These are phyloP conservation scores for Starmera dryadoides DNA, from an alignment of 805 yeast species.

Conservation along the genomic window DNA sequence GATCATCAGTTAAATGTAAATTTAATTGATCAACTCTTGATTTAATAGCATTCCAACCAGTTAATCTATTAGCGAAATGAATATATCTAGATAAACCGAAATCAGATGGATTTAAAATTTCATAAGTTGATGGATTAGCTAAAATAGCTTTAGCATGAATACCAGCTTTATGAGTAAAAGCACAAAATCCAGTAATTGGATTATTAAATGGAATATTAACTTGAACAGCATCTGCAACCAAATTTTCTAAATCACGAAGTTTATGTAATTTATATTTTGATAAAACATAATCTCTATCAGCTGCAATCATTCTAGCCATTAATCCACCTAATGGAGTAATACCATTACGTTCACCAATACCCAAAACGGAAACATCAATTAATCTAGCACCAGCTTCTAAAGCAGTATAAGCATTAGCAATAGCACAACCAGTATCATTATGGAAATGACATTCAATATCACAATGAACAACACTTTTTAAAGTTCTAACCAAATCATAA, in stretches of 20 bases:
- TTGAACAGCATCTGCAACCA: constrained; percentile 96
- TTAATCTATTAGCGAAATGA: constrained; percentile 95
- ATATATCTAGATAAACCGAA: constrained; percentile 94
- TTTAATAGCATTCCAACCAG: constrained; percentile 99
- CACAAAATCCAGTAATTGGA: constrained; percentile 99
- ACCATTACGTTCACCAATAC: constrained; percentile 99
- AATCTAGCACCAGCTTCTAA: constrained; percentile 95
- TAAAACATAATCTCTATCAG: constrained; percentile 92
- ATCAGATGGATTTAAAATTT: constrained; percentile 89
- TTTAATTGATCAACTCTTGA: constrained; percentile 96
- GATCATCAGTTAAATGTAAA: constrained; percentile 81
- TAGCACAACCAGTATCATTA: constrained; percentile 98
- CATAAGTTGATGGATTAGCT: constrained; percentile 98
- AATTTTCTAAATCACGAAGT: constrained; percentile 89
- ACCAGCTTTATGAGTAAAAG: constrained; percentile 99
- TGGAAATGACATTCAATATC: constrained; percentile 99
- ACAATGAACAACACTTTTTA: constrained; percentile 88
- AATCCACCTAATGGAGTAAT: constrained; percentile 96
- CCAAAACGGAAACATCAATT: constrained; percentile 91
- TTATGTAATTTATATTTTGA: constrained; percentile 93
- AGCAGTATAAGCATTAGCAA: constrained; percentile 97
- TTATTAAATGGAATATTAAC: constrained; percentile 97
- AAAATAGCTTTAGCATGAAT: constrained; percentile 97
- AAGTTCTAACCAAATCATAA: constrained; percentile 89
- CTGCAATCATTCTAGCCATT: constrained; percentile 99